Evolutionary conservation across 148 eudicot genomes (phyloP).

Genomic region (Drosera capensis): DNA sequence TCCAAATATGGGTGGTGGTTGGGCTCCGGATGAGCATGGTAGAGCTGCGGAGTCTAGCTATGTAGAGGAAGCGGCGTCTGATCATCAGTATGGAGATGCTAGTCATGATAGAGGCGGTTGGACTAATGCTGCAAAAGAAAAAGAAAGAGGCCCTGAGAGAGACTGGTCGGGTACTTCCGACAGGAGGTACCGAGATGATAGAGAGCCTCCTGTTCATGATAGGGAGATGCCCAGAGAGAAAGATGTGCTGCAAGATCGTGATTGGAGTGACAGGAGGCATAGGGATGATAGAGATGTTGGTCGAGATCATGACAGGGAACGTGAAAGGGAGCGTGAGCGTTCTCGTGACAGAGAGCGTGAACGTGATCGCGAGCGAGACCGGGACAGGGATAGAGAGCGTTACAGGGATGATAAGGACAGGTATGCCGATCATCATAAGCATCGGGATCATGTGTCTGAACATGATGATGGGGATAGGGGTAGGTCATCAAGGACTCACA

Average conservation of each 20-base stretch:
- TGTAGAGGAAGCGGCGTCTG: slow-evolving; percentile 75
- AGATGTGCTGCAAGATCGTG: slow-evolving; percentile 33
- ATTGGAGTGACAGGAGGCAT: slow-evolving; percentile 48
- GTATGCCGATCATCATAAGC: slow-evolving; percentile 57
- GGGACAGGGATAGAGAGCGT: slow-evolving; percentile 45
- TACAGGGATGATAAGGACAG: slow-evolving; percentile 55
- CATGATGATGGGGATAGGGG: slow-evolving; percentile 82
- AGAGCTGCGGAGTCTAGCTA: slow-evolving; percentile 72
- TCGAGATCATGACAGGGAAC: slow-evolving; percentile 44
- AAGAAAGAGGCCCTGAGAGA: slow-evolving; percentile 60
- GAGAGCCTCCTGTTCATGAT: slow-evolving; percentile 61
- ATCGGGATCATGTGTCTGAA: slow-evolving; percentile 57
- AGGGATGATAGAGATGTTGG: slow-evolving; percentile 47
- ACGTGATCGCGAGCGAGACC: slow-evolving; percentile 21
- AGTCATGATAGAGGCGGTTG: slow-evolving; percentile 54
- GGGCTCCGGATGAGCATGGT: slow-evolving; percentile 77
- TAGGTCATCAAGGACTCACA: slow-evolving; percentile 56
- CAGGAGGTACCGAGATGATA: slow-evolving; percentile 59
- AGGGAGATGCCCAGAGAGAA: slow-evolving; percentile 53
- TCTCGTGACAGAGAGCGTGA: slow-evolving; percentile 47
- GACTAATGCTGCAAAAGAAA: slow-evolving; percentile 43
- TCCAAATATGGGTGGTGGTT: slow-evolving; percentile 62
- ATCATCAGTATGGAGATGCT: slow-evolving; percentile 65
- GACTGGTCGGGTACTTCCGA: slow-evolving; percentile 79
- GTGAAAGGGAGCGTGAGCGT: slow-evolving; percentile 31